Conservation (phyloP, 257 asterid genomes). For the Solanum verrucosum region DNA sequence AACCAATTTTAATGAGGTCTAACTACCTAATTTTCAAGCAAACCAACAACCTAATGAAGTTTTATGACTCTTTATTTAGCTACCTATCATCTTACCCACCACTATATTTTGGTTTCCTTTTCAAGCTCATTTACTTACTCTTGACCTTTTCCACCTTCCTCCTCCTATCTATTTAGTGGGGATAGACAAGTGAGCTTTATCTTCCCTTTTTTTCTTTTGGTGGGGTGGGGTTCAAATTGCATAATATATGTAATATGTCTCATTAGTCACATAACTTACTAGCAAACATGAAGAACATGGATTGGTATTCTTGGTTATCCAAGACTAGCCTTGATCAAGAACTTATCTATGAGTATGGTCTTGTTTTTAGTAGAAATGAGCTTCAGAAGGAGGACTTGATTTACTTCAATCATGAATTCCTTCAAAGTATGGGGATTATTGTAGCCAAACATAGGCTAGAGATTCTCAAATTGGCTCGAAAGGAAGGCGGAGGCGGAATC, state of each 20-base stretch:
- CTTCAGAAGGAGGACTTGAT: slow-evolving; percentile 50
- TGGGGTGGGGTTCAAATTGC: not conserved
- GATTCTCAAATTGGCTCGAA: slow-evolving; percentile 56
- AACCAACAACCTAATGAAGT: slow-evolving; percentile 14
- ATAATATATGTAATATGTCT: not conserved
- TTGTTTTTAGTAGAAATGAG: slow-evolving; percentile 42
- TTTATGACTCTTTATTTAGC: slow-evolving; percentile 1
- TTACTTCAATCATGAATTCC: slow-evolving; percentile 74
- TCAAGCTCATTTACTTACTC: slow-evolving; percentile 10
- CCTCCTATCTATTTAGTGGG: not conserved
- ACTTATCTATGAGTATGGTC: slow-evolving; percentile 38
- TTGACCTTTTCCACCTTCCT: slow-evolving; percentile 5
- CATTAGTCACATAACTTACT: not conserved
- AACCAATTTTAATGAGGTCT: not conserved
- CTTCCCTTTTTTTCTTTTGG: not conserved
- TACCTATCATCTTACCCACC: slow-evolving; percentile 19
- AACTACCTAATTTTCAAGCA: not conserved
- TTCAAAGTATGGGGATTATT: slow-evolving; percentile 57
- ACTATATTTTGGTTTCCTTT: slow-evolving; percentile 12
- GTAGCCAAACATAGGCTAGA: slow-evolving; percentile 65
- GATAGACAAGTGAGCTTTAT: not conserved
- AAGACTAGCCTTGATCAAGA: slow-evolving; percentile 47
- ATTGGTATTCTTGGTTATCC: slow-evolving; percentile 76
- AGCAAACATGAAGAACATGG: slow-evolving; percentile 26
- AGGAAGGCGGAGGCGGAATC: slow-evolving; percentile 8